phyloP scores from a whole-genome alignment of 441 rosid genomes.

The Adansonia madagascariensis region DNA sequence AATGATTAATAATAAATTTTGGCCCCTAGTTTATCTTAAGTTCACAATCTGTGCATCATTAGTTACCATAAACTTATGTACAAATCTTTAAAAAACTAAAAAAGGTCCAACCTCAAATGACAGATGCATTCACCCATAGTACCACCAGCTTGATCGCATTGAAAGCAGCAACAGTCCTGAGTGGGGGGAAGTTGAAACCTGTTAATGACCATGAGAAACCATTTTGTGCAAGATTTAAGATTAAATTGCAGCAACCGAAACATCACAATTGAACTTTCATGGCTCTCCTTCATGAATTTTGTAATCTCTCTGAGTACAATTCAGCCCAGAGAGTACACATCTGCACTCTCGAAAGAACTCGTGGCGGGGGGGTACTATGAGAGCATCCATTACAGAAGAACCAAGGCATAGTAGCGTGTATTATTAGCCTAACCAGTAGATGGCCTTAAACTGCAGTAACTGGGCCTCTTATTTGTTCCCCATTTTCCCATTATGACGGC shows the following conservation, averaged over 20 bases:
- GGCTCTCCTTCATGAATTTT: slow-evolving; percentile 17
- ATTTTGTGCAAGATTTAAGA: not conserved
- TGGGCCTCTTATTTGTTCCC: slow-evolving; percentile 15
- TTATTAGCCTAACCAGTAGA: slow-evolving; percentile 41
- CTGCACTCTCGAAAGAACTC: slow-evolving; percentile 30
- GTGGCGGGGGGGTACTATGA: slow-evolving; percentile 31
- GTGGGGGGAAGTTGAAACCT: not conserved
- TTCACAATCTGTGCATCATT: slow-evolving; percentile 22
- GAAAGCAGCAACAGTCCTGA: slow-evolving; percentile 35
- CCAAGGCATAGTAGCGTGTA: slow-evolving; percentile 19
- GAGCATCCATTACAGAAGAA: slow-evolving; percentile 29
- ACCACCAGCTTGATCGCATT: slow-evolving; percentile 25
- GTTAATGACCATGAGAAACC: not conserved
- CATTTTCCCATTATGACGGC: slow-evolving; percentile 11
- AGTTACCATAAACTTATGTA: slow-evolving; percentile 26
- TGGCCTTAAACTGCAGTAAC: slow-evolving; percentile 28
- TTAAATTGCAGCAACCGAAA: slow-evolving; percentile 29
- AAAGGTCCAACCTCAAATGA: slow-evolving; percentile 21
- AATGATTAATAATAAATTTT: slow-evolving; percentile 11
- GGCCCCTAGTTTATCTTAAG: slow-evolving; percentile 28
- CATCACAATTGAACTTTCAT: slow-evolving; percentile 27
- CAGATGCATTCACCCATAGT: slow-evolving; percentile 24
- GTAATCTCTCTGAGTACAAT: slow-evolving; percentile 31
- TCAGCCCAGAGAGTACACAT: slow-evolving; percentile 11
- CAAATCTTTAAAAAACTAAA: slow-evolving; percentile 22